These are phyloP conservation scores for Aureoboletus auriporus DNA, from an alignment of 768 basidiomycete species.

Conservation along the genomic window DNA sequence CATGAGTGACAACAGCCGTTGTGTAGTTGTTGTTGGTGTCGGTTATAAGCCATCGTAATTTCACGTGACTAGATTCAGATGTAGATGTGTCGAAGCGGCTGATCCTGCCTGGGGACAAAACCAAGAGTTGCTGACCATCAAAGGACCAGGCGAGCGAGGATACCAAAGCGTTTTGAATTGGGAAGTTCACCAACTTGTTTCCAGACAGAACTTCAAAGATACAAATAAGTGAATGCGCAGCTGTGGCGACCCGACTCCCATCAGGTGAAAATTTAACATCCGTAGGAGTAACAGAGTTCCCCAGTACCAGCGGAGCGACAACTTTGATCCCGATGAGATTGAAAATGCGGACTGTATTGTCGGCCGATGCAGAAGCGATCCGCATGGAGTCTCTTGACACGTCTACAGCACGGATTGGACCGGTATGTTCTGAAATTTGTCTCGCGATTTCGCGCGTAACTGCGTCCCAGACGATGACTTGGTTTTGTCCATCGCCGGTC, in stretches of 20 bases:
- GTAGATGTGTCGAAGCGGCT: neutral
- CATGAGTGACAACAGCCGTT: neutral
- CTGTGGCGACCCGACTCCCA: too few species aligned
- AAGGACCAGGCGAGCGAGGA: constrained; percentile 1
- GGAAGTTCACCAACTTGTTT: neutral
- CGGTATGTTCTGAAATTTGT: too few species aligned
- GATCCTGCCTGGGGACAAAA: neutral
- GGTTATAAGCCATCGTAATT: neutral
- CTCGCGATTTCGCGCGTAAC: neutral
- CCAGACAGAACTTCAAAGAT: neutral
- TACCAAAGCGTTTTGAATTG: neutral
- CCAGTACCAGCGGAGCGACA: too few species aligned
- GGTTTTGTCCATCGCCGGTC: neutral
- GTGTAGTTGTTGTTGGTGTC: neutral
- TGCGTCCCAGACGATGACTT: neutral
- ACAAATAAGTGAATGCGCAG: too few species aligned
- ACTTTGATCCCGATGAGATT: too few species aligned
- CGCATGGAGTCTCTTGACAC: too few species aligned
- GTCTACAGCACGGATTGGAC: too few species aligned
- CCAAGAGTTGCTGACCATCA: neutral
- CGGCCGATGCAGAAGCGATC: too few species aligned
- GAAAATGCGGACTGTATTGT: too few species aligned
- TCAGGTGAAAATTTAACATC: too few species aligned
- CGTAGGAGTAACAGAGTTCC: too few species aligned
- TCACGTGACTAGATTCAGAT: too few species aligned